Conservation (phyloP, 2,329 filamentous ascomycete genomes). For the Bipolaris sorokiniana region DNA sequence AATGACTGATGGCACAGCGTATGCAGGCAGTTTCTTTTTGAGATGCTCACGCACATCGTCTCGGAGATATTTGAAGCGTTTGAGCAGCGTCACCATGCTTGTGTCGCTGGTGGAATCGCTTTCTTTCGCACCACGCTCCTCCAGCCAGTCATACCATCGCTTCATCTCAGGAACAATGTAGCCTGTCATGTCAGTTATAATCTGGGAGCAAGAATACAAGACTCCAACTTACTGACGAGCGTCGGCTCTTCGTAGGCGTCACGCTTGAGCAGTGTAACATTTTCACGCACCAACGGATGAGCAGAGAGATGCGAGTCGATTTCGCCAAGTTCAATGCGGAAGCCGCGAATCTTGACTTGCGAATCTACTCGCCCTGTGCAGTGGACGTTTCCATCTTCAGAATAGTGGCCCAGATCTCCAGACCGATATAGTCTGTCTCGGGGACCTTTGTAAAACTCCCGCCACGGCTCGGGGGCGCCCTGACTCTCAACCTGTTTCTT, state of each 20-base stretch:
- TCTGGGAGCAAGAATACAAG: neutral
- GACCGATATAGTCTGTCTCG: conserved; percentile 86
- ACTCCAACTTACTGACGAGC: conserved; percentile 67
- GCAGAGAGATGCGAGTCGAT: conserved; percentile 84
- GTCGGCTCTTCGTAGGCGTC: conserved; percentile 85
- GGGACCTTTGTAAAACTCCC: conserved; percentile 77
- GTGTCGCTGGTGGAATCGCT: conserved; percentile 50
- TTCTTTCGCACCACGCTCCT: conserved; percentile 52
- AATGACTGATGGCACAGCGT: conserved; percentile 76
- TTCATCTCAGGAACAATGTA: conserved; percentile 85
- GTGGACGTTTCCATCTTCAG: conserved; percentile 72
- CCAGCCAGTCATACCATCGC: conserved; percentile 74
- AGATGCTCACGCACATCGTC: conserved; percentile 70
- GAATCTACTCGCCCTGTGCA: conserved; percentile 81
- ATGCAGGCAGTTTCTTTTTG: conserved; percentile 72
- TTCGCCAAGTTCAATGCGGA: conserved; percentile 92
- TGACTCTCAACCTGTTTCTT: conserved; percentile 57
- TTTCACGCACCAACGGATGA: conserved; percentile 78
- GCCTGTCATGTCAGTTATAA: conserved; percentile 25
- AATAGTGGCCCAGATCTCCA: conserved; percentile 82
- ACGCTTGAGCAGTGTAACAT: conserved; percentile 82
- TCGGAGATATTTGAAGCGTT: conserved; percentile 66
- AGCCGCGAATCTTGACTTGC: conserved; percentile 95
- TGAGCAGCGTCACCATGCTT: conserved; percentile 62
- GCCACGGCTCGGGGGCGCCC: conserved; percentile 71